Conservation (phyloP, 208 protist species). For the Plasmodiophora brassicae region DNA sequence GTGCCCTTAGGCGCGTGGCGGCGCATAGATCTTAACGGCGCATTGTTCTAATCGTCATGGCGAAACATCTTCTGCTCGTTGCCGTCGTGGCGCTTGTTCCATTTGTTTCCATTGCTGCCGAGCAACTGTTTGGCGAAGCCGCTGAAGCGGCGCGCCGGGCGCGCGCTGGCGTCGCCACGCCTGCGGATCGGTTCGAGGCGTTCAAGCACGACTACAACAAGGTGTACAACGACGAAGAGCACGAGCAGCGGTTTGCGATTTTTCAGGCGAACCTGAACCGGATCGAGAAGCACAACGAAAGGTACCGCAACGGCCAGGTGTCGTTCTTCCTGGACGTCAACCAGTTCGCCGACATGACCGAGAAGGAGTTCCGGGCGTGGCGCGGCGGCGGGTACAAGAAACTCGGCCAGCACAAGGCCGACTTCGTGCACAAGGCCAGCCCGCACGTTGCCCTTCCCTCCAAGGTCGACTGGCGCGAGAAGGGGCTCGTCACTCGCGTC, state of each 20-base stretch:
- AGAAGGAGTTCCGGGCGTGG: conserved; percentile 25
- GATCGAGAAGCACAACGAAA: conserved; percentile 26
- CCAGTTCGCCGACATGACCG: conserved; percentile 14
- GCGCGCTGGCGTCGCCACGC: no score
- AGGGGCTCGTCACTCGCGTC: conserved; percentile 53
- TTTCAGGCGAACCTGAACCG: conserved; percentile 41
- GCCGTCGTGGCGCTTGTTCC: no score
- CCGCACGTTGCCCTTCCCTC: conserved; percentile 22
- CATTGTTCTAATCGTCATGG: no score
- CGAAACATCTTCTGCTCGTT: no score
- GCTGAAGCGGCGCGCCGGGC: no score
- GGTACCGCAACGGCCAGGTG: neutral
- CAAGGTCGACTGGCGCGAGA: conserved; percentile 58
- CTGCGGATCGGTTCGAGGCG: neutral
- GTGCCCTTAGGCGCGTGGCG: no score
- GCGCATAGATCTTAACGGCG: no score
- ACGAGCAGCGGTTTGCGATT: neutral
- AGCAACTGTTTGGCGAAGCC: no score
- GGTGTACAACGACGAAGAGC: neutral
- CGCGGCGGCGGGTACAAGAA: conserved; percentile 17
- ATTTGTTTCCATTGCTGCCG: no score
- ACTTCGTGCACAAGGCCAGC: neutral
- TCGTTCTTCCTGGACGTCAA: conserved; percentile 12
- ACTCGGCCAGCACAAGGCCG: neutral
- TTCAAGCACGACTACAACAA: neutral